Conservation (phyloP, 306 rosid genomes). For the Dalbergia oliveri region DNA sequence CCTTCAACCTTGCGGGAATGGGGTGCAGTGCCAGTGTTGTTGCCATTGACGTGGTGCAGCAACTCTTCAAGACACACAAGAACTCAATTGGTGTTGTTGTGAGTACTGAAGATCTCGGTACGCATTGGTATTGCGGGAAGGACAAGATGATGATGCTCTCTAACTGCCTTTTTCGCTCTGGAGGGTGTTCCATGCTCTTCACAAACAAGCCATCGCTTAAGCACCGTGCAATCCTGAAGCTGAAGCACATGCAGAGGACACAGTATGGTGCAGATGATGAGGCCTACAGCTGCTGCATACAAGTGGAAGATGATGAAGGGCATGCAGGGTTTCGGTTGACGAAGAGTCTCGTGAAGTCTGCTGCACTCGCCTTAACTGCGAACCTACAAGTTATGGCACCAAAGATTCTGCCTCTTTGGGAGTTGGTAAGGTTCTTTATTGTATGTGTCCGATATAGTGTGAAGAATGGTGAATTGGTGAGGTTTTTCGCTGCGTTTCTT, state of each 20-base stretch:
- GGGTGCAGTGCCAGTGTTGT: slow-evolving; percentile 88
- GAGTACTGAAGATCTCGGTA: slow-evolving; percentile 81
- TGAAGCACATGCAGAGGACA: slow-evolving; percentile 72
- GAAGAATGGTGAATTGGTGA: slow-evolving; percentile 47
- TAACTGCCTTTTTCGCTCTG: slow-evolving; percentile 80
- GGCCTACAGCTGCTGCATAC: slow-evolving; percentile 83
- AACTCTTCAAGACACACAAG: slow-evolving; percentile 59
- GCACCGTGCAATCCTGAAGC: slow-evolving; percentile 63
- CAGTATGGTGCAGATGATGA: slow-evolving; percentile 77
- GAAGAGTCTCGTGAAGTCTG: slow-evolving; percentile 70
- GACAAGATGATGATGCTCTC: slow-evolving; percentile 82
- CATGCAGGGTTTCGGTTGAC: slow-evolving; percentile 72
- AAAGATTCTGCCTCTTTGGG: slow-evolving; percentile 69
- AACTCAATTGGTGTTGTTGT: slow-evolving; percentile 69
- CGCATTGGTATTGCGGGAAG: slow-evolving; percentile 82
- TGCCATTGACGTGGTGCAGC: slow-evolving; percentile 77
- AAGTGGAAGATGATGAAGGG: slow-evolving; percentile 73
- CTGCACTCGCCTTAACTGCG: slow-evolving; percentile 67
- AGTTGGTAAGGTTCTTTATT: slow-evolving; percentile 51
- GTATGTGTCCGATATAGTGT: slow-evolving; percentile 4
- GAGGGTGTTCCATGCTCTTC: slow-evolving; percentile 81
- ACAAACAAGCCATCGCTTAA: slow-evolving; percentile 61
- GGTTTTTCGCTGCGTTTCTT: slow-evolving; percentile 39
- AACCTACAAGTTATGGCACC: slow-evolving; percentile 67
- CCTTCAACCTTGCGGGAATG: slow-evolving; percentile 86